Evolutionary conservation across 192 early-diverging fungal genomes (phyloP), one percentile per base, ranked within the genome.

Genomic region (Backusella tarrabulga): DNA sequence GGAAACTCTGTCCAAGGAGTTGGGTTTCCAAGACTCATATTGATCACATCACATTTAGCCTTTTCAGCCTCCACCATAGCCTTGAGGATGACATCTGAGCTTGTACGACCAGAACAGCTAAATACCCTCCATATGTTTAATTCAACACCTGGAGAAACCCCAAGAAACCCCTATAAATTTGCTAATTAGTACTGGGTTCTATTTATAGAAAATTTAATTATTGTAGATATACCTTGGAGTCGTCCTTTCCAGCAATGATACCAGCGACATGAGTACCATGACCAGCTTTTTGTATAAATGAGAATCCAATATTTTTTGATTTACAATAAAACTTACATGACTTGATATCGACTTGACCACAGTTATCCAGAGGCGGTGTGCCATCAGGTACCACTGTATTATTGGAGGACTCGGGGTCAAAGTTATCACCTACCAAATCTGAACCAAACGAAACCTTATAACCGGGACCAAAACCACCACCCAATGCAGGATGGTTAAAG

Each of bases 121-220:
- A 95, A 93, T 21, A 97, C 88, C 67, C 96, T 86, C 87, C 94
- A 98, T 6, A 88, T 88, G 7, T 92, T 92, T 38, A 97, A 82
- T 0, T 87, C 93, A 52, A 91, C 91, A 34, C 82, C 80, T 34
- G 89, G 91, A 2, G 90, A 90, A 34, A 94, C 90, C 38, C 93
- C 93, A 7, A 84, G 81, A 21, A 90, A 89, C 6, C 72, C 72
- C 80, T 83, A 40, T 21, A 34, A 26, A n/a, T 15, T 19, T 29
- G 23, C 35, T 52, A 29, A 44, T 17, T 50, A 68, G n/a, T 15
- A 15, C 23, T 23, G 9, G 5, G 8, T 63, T 63, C 56, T 63
- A 52, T 15, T 14, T 41, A 32, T 73, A 44, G 40, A 42, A 17
- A 23, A 1, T 21, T 34, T 42, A 60, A 76, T 79, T 68, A 50